Evolutionary conservation across 768 basidiomycete genomes (phyloP).

Genomic region (Phylloporus scabripes): DNA sequence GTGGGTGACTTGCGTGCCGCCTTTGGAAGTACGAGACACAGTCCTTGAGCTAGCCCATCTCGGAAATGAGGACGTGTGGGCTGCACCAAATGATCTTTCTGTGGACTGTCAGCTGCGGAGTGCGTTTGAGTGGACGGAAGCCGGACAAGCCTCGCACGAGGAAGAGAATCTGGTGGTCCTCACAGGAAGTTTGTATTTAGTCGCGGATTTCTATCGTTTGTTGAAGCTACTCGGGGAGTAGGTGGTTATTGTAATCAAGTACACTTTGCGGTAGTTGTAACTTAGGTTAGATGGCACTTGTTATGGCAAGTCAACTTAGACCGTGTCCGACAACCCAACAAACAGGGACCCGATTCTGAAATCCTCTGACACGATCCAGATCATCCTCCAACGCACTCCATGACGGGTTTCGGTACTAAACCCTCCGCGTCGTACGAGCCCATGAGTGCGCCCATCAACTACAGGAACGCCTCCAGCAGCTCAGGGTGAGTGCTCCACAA

Average conservation of each 20-base stretch:
- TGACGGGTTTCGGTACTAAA: conserved; percentile 6
- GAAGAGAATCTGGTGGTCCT: conserved; percentile 55
- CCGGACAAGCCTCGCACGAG: conserved; percentile 1
- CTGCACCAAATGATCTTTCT: conserved; percentile 29
- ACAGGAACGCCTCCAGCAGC: conserved; percentile 28
- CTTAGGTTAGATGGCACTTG: not conserved
- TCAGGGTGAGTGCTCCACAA: conserved; percentile 14
- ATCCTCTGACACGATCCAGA: conserved; percentile 12
- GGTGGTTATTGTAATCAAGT: not conserved
- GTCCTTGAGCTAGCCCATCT: conserved; percentile 39
- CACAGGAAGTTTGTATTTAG: conserved; percentile 91
- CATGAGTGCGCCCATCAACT: conserved; percentile 13
- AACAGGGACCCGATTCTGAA: conserved; percentile 1
- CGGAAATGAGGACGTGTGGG: conserved; percentile 42
- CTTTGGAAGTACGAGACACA: conserved; percentile 43
- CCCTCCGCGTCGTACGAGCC: conserved; percentile 9
- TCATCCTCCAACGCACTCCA: conserved; percentile 5
- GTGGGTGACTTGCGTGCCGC: conserved; percentile 71
- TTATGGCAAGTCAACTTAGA: not conserved
- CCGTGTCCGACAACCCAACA: not conserved
- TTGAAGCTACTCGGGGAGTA: conserved; percentile 12
- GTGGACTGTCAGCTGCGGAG: conserved; percentile 35
- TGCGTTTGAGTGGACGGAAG: conserved; percentile 46
- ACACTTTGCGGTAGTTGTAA: not conserved
- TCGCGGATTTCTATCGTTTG: conserved; percentile 85